Percentiles rank a stretch among this genome's conserved stretches.
Conservation (phyloP, 2,329 filamentous ascomycete species). For the Claviceps paspali region DNA sequence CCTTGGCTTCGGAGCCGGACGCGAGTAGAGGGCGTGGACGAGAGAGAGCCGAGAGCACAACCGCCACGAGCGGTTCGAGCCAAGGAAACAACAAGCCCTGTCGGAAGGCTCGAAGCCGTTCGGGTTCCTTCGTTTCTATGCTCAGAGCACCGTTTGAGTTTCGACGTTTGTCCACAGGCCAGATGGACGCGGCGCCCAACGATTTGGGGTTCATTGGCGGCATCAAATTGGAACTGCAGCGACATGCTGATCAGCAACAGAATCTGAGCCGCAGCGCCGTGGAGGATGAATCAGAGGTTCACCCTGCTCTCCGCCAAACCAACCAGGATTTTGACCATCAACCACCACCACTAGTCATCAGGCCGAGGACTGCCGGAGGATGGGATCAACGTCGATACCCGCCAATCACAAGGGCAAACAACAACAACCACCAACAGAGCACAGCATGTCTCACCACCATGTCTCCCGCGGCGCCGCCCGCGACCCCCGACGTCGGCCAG, state of each 20-base stretch:
- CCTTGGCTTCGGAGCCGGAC: constrained; percentile 6
- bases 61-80: constrained; percentile 6
- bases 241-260: constrained; percentile 18
- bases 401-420: constrained; percentile 21
- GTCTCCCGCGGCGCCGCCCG: constrained; percentile 13
- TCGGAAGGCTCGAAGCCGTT: constrained; percentile 16
- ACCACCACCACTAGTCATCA: constrained; percentile 9
- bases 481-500: constrained; percentile 16
- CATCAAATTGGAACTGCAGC: constrained; percentile 25
- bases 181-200: too few relatives aligned
- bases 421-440: constrained; percentile 10
- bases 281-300: constrained; percentile 14
- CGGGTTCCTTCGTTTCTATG: constrained; percentile 22
- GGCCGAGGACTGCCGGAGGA: constrained; percentile 5
- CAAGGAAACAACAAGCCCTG: constrained; percentile 9
- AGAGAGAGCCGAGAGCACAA: constrained; percentile 6
- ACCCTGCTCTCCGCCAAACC: constrained; percentile 20
- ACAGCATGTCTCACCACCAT: constrained; percentile 12
- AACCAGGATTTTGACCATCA: constrained; percentile 11
- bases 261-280: constrained; percentile 13
- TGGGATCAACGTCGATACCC: constrained; percentile 19
- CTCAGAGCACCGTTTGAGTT: constrained; percentile 21
- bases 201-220: constrained; percentile 25
- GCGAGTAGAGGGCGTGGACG: constrained; percentile 4
- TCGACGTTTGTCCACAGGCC: constrained; percentile 18